Evolutionary conservation across 805 yeast species (phyloP).

Genomic region (Komagataella mondaviorum): DNA sequence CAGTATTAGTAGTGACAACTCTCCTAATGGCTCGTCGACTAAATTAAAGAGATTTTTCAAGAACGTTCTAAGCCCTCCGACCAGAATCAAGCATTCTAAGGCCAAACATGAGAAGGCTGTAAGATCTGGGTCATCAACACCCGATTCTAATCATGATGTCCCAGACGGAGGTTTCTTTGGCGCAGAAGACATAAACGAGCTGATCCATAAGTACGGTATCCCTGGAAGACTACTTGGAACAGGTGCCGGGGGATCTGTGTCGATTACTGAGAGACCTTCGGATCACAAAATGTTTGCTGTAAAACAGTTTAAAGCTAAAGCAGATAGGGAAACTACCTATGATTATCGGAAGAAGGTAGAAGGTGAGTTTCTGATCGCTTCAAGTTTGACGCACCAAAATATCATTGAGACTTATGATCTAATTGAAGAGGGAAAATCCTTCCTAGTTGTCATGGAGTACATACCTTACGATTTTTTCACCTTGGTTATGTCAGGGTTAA

Average conservation of each 20-base stretch:
- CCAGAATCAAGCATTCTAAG: neutral
- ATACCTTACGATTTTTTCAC: constrained; percentile 88
- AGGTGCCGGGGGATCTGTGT: constrained; percentile 94
- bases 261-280: constrained; percentile 48
- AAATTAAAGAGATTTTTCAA: constrained; percentile 33
- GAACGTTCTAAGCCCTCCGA: constrained; percentile 7
- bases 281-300: constrained; percentile 67
- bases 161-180: neutral
- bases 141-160: neutral
- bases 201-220: constrained; percentile 56
- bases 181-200: constrained; percentile 9
- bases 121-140: neutral
- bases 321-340: constrained; percentile 43
- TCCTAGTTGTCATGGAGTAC: constrained; percentile 82
- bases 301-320: constrained; percentile 66
- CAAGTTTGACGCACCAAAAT: constrained; percentile 65
- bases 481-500: constrained; percentile 78
- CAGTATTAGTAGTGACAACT: neutral
- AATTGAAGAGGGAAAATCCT: constrained; percentile 49
- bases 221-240: constrained; percentile 70
- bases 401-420: constrained; percentile 73
- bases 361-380: constrained; percentile 74
- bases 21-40: constrained; percentile 4
- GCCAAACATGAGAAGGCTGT: neutral
- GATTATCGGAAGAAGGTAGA: constrained; percentile 72